Evolutionary conservation across 257 asterid species (phyloP).

Genomic region (Nicotiana attenuata): DNA sequence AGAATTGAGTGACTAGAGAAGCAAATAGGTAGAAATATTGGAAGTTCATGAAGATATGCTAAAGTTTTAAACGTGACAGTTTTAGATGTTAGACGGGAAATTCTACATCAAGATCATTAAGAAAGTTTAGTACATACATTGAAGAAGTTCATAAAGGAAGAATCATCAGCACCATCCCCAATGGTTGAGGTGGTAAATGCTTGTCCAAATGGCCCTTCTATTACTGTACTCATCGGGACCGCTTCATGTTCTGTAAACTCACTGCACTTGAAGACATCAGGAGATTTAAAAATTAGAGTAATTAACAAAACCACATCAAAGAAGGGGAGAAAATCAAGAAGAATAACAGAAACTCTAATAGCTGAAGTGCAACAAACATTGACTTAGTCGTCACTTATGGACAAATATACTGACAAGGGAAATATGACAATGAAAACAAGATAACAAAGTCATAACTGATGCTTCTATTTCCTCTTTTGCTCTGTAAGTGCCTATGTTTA

Average conservation of each 20-base stretch:
- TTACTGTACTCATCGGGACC: constrained; percentile 26
- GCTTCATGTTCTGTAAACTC: constrained; percentile 37
- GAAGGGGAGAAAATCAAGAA: background rate
- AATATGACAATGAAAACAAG: background rate
- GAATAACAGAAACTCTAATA: background rate
- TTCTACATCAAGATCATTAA: background rate
- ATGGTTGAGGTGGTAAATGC: constrained; percentile 16
- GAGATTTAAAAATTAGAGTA: background rate
- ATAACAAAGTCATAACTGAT: background rate
- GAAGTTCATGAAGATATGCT: background rate
- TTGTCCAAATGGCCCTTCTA: constrained; percentile 33
- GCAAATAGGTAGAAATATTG: background rate
- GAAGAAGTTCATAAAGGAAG: constrained; percentile 32
- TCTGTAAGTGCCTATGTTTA: background rate
- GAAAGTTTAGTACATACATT: constrained; percentile 23
- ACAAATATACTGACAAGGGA: background rate
- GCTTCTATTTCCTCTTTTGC: background rate
- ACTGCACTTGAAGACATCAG: constrained; percentile 16
- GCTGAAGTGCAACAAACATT: background rate
- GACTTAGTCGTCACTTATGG: background rate
- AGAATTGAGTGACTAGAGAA: background rate
- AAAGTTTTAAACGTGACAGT: background rate
- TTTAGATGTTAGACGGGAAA: background rate
- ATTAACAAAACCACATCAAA: background rate
- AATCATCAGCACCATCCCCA: constrained; percentile 24